Conservation (phyloP, 2,329 filamentous ascomycete genomes). For the Colletotrichum melonis region DNA sequence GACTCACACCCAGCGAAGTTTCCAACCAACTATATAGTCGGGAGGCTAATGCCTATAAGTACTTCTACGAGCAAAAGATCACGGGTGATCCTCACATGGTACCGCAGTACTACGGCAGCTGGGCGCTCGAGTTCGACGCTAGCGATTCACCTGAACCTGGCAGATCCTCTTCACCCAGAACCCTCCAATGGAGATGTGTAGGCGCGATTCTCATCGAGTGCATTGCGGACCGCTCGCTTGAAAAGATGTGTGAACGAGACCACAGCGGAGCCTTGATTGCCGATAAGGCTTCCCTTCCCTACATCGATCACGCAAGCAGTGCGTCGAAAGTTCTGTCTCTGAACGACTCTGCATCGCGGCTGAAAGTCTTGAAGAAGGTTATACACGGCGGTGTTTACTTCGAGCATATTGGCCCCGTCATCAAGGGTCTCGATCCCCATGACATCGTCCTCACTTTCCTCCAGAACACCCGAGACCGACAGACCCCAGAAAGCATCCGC, state of each 20-base stretch:
- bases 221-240: neutral
- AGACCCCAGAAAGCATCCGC: neutral
- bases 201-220: neutral
- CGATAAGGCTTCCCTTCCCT: too few relatives aligned
- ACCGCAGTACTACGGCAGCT: neutral
- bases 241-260: neutral
- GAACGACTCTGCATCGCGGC: neutral
- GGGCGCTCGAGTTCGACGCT: neutral
- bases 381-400: neutral
- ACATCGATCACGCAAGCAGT: too few relatives aligned
- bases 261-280: too few relatives aligned
- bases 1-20: neutral
- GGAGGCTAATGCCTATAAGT: neutral
- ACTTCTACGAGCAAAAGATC: neutral
- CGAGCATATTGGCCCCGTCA: neutral
- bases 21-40: neutral
- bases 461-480: too few relatives aligned
- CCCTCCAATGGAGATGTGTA: neutral
- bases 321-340: too few relatives aligned
- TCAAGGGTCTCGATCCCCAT: neutral
- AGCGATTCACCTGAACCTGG: rapidly evolving
- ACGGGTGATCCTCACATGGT: neutral
- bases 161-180: neutral
- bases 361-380: neutral
- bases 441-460: neutral